These are phyloP conservation scores for Shiraia sp. DNA, from an alignment of 2,329 filamentous ascomycete species.

Conservation along the genomic window DNA sequence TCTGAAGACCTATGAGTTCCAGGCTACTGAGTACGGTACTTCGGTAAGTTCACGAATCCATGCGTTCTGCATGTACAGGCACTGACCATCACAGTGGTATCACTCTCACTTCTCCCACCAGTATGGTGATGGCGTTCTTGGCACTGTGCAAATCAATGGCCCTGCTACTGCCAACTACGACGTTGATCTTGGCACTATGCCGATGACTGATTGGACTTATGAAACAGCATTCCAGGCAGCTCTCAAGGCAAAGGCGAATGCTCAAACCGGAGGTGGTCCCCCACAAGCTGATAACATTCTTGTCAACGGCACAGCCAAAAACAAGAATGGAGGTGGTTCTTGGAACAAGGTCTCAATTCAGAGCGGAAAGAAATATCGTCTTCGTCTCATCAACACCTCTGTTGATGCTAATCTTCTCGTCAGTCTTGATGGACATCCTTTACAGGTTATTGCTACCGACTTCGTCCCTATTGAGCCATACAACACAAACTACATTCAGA, in stretches of 20 bases:
- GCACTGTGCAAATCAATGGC: constrained; percentile 35
- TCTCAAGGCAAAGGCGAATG: constrained; percentile 23
- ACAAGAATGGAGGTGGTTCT: constrained; percentile 43
- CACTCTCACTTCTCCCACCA: constrained; percentile 50
- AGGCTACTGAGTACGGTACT: constrained; percentile 35
- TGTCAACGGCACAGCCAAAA: constrained; percentile 61
- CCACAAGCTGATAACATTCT: constrained; percentile 49
- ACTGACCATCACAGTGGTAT: constrained; percentile 34
- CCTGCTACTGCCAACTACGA: constrained; percentile 39
- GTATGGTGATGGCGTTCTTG: constrained; percentile 49
- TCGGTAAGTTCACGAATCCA: neutral
- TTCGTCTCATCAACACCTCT: constrained; percentile 61
- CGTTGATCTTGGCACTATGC: constrained; percentile 30
- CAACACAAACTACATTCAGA: constrained; percentile 41
- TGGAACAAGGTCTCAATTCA: constrained; percentile 35
- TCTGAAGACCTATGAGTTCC: constrained; percentile 32
- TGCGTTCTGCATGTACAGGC: too few species aligned
- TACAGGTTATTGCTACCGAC: constrained; percentile 38
- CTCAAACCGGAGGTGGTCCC: constrained; percentile 22
- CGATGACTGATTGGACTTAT: constrained; percentile 49
- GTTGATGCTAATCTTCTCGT: constrained; percentile 31
- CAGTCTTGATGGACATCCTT: constrained; percentile 35
- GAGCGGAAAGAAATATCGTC: constrained; percentile 56
- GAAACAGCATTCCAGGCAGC: constrained; percentile 35
- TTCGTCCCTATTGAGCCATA: constrained; percentile 39